Evolutionary conservation across 2,329 filamentous ascomycete genomes (phyloP).

Genomic region (Domatiomyces catenatus): DNA sequence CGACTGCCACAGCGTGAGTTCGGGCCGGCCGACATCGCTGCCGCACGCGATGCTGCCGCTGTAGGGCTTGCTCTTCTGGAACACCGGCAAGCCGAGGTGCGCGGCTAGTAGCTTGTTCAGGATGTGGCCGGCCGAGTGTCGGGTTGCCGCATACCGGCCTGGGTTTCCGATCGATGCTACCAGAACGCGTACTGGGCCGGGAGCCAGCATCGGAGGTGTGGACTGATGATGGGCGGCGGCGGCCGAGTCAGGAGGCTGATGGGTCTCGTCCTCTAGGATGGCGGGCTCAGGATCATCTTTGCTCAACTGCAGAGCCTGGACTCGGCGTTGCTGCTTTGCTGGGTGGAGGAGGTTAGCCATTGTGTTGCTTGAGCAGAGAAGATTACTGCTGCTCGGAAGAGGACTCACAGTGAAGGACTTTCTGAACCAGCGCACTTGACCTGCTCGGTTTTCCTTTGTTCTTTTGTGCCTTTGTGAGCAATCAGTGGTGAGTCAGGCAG

Average conservation of each 20-base stretch:
- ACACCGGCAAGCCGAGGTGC: slow-evolving; percentile 36
- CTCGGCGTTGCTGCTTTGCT: not conserved
- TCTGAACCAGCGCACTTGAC: not conserved
- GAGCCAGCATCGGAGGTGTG: not conserved
- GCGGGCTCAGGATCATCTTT: not conserved
- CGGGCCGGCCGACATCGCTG: slow-evolving; percentile 29
- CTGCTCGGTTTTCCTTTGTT: not conserved
- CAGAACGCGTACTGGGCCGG: slow-evolving; percentile 41
- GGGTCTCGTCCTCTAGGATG: not conserved
- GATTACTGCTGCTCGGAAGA: not conserved
- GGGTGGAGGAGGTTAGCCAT: not conserved
- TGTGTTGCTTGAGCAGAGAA: not conserved
- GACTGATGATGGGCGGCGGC: not conserved
- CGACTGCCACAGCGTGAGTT: slow-evolving; percentile 57
- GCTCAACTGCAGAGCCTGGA: not conserved
- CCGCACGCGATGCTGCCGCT: slow-evolving; percentile 38
- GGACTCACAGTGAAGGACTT: not conserved
- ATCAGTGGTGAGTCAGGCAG: not conserved
- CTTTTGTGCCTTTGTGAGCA: not conserved
- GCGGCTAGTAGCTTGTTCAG: slow-evolving; percentile 49
- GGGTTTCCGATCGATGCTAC: slow-evolving; percentile 83
- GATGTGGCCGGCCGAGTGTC: slow-evolving; percentile 77
- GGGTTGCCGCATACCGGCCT: slow-evolving; percentile 54
- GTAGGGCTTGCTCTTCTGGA: slow-evolving; percentile 32
- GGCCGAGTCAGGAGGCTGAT: not conserved